Percentiles rank a stretch among this genome's conserved stretches.
phyloP scores from a whole-genome alignment of 805 yeast genomes.

The Yarrowia deformans region DNA sequence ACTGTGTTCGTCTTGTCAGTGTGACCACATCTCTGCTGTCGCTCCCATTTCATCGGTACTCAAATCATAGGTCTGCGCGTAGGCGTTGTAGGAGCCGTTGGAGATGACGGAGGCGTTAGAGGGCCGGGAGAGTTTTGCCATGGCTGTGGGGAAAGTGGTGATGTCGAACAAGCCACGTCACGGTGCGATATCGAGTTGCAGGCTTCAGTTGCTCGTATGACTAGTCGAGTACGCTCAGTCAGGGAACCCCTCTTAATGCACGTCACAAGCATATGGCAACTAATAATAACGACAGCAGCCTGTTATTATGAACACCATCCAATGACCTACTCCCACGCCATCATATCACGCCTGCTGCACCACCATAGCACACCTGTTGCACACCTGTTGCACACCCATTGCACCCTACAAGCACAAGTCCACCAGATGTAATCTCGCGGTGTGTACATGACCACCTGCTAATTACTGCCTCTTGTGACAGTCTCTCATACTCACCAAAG shows the following conservation, averaged over 20 bases:
- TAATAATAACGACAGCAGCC: too few relatives aligned
- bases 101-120: neutral
- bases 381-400: too few relatives aligned
- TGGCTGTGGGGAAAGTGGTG: neutral
- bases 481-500: slow-evolving; percentile 17
- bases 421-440: too few relatives aligned
- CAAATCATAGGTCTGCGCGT: slow-evolving; percentile 28
- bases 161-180: neutral
- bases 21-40: too few relatives aligned
- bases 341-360: too few relatives aligned
- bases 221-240: neutral
- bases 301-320: too few relatives aligned
- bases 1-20: too few relatives aligned
- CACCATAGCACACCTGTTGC: too few relatives aligned
- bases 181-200: neutral
- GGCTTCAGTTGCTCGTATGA: neutral
- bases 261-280: neutral
- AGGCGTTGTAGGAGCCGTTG: slow-evolving; percentile 1
- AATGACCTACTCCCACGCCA: too few relatives aligned
- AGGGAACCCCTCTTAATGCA: neutral
- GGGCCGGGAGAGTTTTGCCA: neutral
- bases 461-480: neutral
- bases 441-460: too few relatives aligned
- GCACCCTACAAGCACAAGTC: too few relatives aligned
- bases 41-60: neutral